Evolutionary conservation across 331 rosid species (phyloP).

Genomic region (Saraca asoca): DNA sequence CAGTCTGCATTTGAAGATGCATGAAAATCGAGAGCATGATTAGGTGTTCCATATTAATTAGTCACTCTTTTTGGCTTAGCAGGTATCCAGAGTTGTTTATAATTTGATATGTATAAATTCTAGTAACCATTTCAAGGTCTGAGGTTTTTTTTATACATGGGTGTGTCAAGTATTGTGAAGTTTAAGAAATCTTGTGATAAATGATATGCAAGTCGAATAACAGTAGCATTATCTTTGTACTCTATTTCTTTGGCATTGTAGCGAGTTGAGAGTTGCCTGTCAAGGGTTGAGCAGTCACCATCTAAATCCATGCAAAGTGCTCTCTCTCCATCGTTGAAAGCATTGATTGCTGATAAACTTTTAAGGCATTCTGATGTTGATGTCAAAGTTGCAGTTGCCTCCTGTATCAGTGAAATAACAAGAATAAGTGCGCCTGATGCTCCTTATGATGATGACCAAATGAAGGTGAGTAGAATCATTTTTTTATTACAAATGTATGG

Average conservation of each 20-base stretch:
- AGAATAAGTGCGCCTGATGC: constrained; percentile 98
- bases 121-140: neutral
- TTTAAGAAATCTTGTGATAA: neutral
- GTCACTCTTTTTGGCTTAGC: neutral
- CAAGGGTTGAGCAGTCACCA: constrained; percentile 91
- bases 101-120: constrained; percentile 12
- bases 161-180: neutral
- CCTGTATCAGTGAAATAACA: constrained; percentile 91
- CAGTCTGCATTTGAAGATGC: neutral
- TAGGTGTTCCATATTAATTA: constrained; percentile 8
- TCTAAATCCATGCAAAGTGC: constrained; percentile 67
- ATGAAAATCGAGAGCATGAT: neutral
- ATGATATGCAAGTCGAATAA: neutral
- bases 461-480: constrained; percentile 63
- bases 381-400: constrained; percentile 85
- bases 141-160: neutral
- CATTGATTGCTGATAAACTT: constrained; percentile 62
- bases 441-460: constrained; percentile 87
- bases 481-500: constrained; percentile 15
- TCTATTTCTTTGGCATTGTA: constrained; percentile 35
- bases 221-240: neutral
- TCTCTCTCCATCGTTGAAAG: constrained; percentile 70
- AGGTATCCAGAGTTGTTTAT: neutral
- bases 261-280: constrained; percentile 64
- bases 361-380: constrained; percentile 70